Evolutionary conservation across 2,329 filamentous ascomycete species (phyloP).

Genomic region (Biscogniauxia marginata): DNA sequence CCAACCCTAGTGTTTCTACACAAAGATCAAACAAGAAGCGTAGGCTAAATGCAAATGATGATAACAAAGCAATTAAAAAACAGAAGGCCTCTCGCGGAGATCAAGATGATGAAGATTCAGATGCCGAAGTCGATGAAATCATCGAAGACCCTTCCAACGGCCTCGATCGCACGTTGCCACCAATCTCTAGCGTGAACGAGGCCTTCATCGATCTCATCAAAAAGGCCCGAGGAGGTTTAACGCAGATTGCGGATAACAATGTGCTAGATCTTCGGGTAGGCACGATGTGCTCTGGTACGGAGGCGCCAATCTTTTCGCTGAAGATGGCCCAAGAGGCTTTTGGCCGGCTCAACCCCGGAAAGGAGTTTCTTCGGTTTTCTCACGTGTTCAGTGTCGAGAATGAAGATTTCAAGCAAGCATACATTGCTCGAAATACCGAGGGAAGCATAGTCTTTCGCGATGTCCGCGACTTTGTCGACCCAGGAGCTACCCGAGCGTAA

Average conservation of each 20-base stretch:
- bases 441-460: constrained; percentile 56
- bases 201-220: constrained; percentile 32
- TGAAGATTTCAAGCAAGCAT: constrained; percentile 61
- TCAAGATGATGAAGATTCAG: background rate
- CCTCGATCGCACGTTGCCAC: constrained; percentile 20
- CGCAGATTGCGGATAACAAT: constrained; percentile 25
- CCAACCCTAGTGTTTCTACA: background rate
- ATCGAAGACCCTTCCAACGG: constrained; percentile 4
- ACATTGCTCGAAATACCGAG: constrained; percentile 59
- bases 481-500: constrained; percentile 41
- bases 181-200: constrained; percentile 26
- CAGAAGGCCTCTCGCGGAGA: background rate
- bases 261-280: constrained; percentile 46
- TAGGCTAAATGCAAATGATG: background rate
- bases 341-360: constrained; percentile 29
- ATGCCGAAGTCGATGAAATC: background rate
- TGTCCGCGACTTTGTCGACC: constrained; percentile 52
- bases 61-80: background rate
- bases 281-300: constrained; percentile 78
- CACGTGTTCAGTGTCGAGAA: constrained; percentile 66
- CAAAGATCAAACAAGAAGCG: too few species aligned
- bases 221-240: constrained; percentile 12
- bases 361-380: constrained; percentile 41
- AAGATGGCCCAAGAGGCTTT: constrained; percentile 50
- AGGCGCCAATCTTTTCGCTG: constrained; percentile 68